Evolutionary conservation across 2,329 filamentous ascomycete species (phyloP), one percentile per base, ranked within the genome.

Genomic region (Coniella vitis): DNA sequence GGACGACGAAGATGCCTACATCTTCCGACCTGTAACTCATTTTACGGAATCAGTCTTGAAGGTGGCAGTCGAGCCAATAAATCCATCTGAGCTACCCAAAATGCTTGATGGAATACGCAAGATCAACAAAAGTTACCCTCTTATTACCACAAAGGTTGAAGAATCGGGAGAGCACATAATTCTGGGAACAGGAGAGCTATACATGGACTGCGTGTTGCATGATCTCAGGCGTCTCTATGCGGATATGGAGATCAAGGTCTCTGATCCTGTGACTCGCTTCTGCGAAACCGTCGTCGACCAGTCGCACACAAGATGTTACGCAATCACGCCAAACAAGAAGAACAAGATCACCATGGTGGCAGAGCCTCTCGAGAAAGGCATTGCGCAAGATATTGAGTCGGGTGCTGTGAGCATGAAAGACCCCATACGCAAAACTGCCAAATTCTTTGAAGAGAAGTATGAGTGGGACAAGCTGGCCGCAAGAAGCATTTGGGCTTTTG

Each of bases 341-440:
- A 98, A 98, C 73, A 95, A 95, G 67, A 86, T 98, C 60, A 97
- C 93, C 32, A 96, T 98, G 88, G 87, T 97, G 49, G 93, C 93
- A 3, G 93, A 98, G 65, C 91, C 93, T 31, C 73, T 98, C 13
- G 93, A 98, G 57, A 87, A 94, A 59, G 93, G 93, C 14, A 95
- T 98, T 54, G 89, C 91, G 4, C 84, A 87, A 60, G 93, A 98
- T 60, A 97, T 98, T 55, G 93, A 98, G 70, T 83, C 80, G 41
- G 90, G 91, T 21, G 84, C 80, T 48, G 90, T 98, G 59, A 90
- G 81, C 61, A 96, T 98, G 69, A 88, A 86, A 55, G 91, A 97
- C 58, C 90, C 93, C 2, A 86, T 93, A 38, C 84, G 90, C 49
- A 90, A 91, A 63, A 93, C 94, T 37, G 91, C 90, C 59, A 94